Evolutionary conservation across 495 filamentous ascomycete genomes (phyloP), one percentile per base, ranked within the genome.

Genomic region (Talaromyces wortmannii): DNA sequence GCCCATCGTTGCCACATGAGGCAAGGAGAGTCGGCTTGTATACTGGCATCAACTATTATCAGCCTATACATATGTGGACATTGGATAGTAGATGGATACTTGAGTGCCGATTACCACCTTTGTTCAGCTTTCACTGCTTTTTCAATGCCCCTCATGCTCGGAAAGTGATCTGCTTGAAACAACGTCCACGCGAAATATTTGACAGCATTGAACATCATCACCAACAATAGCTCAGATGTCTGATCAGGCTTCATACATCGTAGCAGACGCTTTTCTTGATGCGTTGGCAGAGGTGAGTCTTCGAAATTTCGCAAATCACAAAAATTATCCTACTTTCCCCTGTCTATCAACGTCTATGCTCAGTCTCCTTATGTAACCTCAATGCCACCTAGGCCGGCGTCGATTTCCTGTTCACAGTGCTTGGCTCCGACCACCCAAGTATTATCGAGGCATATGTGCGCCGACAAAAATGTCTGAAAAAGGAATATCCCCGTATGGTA

Each of bases 391-490:
- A 64, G 59, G 59, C 59, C 29, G 57, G 59, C 6, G 57, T 64
- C 46, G 57, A 61, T 52, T 59, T 59, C 50, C 55, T 61, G 29
- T 64, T 64, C 55, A 55, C 57, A 31, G 57, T 59, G 5, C 53
- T 64, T 16, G 61, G 61, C 17, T 64, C 61, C 12, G 61, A 64
- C 48, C 61, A 64, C 33, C 61, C 61, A 29, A 61, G 59, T 48
- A 64, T 64, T 52, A 61, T 64, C 30, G 61, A 64, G 45, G 61
- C 61, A n/a, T 61, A 59, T 47, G 57, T 64, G 18, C 53, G 57
- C 31, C 52, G 61, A 31, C 56, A 61, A 49, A 61, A 59, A 55
- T 57, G 52, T 31, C 58, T 50, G 17, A 31, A 44, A 31, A 59
- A 63, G 31, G 47, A 56, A n/a, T 63, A 44, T 43, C 65, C 65